Percentiles rank a stretch among this genome's conserved stretches.
phyloP scores from a whole-genome alignment of 2,329 filamentous ascomycete species.

The Cladosporium phlei region DNA sequence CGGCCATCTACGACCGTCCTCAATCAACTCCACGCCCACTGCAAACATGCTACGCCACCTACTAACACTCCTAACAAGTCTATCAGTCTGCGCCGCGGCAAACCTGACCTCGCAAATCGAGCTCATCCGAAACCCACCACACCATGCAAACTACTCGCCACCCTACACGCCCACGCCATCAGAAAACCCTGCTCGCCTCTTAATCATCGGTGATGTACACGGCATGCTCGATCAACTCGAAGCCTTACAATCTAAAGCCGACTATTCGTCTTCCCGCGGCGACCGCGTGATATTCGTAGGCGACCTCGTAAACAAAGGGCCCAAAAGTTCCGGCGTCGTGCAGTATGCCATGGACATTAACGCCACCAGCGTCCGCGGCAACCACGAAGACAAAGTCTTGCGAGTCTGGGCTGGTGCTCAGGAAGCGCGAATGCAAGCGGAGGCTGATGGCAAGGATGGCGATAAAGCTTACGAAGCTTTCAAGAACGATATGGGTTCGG shows the following conservation, averaged over 20 bases:
- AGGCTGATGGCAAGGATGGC: slow-evolving; percentile 7
- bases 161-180: neutral
- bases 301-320: slow-evolving; percentile 8
- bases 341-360: slow-evolving; percentile 10
- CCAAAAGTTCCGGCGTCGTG: slow-evolving; percentile 7
- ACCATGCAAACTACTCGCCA: slow-evolving; percentile 1
- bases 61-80: neutral
- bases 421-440: neutral
- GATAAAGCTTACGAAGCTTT: slow-evolving; percentile 1
- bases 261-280: neutral
- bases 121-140: slow-evolving; percentile 2
- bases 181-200: neutral
- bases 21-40: no score
- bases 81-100: neutral
- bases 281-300: slow-evolving; percentile 8
- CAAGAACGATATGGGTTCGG: neutral
- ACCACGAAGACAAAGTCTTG: slow-evolving; percentile 13
- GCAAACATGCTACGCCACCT: neutral
- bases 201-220: slow-evolving; percentile 12
- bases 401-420: slow-evolving; percentile 4
- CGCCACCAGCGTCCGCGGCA: slow-evolving; percentile 10
- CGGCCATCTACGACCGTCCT: no score
- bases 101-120: neutral
- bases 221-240: slow-evolving; percentile 6
- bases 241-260: neutral